Conservation (phyloP, 1,284 basidiomycete genomes). For the Ustilago lituana region DNA sequence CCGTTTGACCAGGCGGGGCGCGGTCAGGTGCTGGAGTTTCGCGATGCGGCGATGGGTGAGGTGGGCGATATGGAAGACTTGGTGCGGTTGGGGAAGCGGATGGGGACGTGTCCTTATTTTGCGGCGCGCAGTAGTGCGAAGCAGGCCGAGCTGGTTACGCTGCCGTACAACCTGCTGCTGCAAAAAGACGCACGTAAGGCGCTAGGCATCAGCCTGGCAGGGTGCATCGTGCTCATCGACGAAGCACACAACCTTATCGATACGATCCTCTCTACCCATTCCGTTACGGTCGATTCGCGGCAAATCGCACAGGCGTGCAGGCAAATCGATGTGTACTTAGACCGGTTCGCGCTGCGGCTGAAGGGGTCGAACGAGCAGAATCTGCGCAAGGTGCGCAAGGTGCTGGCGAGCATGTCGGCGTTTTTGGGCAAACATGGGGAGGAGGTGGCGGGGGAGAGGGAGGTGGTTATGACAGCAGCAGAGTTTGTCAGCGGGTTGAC, state of each 20-base stretch:
- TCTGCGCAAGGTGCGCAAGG: constrained; percentile 75
- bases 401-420: constrained; percentile 41
- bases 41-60: constrained; percentile 81
- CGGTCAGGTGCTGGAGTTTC: constrained; percentile 78
- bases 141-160: constrained; percentile 88
- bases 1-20: constrained; percentile 67
- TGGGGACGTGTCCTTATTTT: constrained; percentile 90
- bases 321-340: constrained; percentile 83
- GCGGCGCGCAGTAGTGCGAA: constrained; percentile 85
- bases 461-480: constrained; percentile 72
- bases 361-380: constrained; percentile 80
- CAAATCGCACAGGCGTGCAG: constrained; percentile 75
- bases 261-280: constrained; percentile 86
- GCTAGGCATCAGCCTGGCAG: constrained; percentile 78
- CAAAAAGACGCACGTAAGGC: constrained; percentile 86
- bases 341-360: constrained; percentile 80
- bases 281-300: constrained; percentile 74
- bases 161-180: constrained; percentile 93
- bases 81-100: constrained; percentile 75
- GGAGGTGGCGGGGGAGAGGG: constrained; percentile 4
- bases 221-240: constrained; percentile 86
- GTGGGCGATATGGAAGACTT: constrained; percentile 96
- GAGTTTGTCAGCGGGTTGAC: constrained; percentile 77
- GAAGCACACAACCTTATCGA: constrained; percentile 85
- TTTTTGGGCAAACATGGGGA: constrained; percentile 29